These are phyloP conservation scores for Calocera viscosa DNA, from an alignment of 768 basidiomycete species.

Conservation along the genomic window DNA sequence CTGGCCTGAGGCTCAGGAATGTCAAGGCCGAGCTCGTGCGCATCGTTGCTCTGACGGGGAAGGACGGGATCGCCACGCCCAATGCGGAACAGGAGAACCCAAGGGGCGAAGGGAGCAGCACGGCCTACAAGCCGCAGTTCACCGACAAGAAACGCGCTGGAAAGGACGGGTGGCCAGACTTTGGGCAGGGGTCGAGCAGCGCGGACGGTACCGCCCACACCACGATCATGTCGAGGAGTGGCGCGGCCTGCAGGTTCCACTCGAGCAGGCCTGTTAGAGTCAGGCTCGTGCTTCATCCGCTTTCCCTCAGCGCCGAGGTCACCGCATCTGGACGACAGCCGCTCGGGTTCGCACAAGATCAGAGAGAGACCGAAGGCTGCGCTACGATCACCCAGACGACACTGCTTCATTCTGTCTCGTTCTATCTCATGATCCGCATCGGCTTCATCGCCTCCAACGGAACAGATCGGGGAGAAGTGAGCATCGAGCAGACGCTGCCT, in stretches of 20 bases:
- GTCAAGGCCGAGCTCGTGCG: constrained; percentile 68
- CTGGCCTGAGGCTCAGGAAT: constrained; percentile 64
- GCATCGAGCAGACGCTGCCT: constrained; percentile 54
- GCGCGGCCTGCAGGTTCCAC: constrained; percentile 86
- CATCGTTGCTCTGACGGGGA: constrained; percentile 15
- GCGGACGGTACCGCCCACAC: constrained; percentile 26
- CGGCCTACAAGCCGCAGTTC: background rate
- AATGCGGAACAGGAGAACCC: background rate
- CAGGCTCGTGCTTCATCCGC: constrained; percentile 61
- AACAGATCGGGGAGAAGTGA: constrained; percentile 39
- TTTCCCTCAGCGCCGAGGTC: constrained; percentile 14
- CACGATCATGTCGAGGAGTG: constrained; percentile 64
- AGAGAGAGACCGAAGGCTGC: constrained; percentile 39
- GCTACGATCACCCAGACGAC: constrained; percentile 69
- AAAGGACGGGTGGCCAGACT: background rate
- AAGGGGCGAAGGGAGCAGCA: background rate
- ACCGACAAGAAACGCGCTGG: background rate
- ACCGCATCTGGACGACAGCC: constrained; percentile 20
- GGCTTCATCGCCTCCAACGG: constrained; percentile 55
- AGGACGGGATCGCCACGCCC: background rate
- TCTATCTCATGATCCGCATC: constrained; percentile 56
- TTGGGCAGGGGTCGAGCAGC: background rate
- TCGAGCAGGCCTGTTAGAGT: constrained; percentile 57
- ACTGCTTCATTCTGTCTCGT: constrained; percentile 69
- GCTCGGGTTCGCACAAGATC: constrained; percentile 34